phyloP scores from a whole-genome alignment of 768 basidiomycete genomes.

The Mycena kentingensis region DNA sequence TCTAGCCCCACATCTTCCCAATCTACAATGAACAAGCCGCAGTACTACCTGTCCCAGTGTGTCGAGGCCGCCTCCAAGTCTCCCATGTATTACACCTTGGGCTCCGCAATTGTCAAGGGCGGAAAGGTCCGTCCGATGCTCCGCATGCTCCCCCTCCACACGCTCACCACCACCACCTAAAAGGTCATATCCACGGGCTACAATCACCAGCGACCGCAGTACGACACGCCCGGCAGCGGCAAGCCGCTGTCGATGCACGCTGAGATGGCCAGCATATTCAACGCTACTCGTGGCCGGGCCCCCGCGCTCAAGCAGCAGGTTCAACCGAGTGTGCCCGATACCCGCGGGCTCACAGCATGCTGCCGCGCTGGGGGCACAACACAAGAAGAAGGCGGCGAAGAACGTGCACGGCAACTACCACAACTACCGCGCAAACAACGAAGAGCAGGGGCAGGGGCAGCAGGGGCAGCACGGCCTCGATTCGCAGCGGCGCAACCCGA shows the following conservation, averaged over 20 bases:
- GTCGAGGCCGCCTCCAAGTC: slow-evolving; percentile 49
- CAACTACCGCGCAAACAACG: neutral
- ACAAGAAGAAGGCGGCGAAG: slow-evolving; percentile 13
- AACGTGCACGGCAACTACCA: slow-evolving; percentile 8
- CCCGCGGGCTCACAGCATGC: slow-evolving; percentile 11
- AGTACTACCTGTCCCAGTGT: slow-evolving; percentile 55
- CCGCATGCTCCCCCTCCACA: neutral
- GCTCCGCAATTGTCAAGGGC: slow-evolving; percentile 44
- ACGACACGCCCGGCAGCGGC: slow-evolving; percentile 46
- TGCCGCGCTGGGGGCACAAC: slow-evolving; percentile 11
- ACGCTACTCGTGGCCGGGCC: slow-evolving; percentile 48
- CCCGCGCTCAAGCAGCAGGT: slow-evolving; percentile 57
- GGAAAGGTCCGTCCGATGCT: neutral
- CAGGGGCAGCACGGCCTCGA: slow-evolving; percentile 21
- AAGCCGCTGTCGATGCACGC: slow-evolving; percentile 54
- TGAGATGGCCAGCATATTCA: slow-evolving; percentile 63
- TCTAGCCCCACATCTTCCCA: neutral
- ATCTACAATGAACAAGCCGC: slow-evolving; percentile 46
- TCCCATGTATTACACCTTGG: slow-evolving; percentile 50
- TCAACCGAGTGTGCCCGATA: slow-evolving; percentile 37
- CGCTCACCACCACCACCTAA: slow-evolving; percentile 48
- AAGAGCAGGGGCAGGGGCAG: slow-evolving; percentile 8
- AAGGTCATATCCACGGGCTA: slow-evolving; percentile 54
- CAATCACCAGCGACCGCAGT: slow-evolving; percentile 57
- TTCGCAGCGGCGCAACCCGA: slow-evolving; percentile 1